These are phyloP conservation scores for Jackrogersella minutella DNA, from an alignment of 495 filamentous ascomycete genomes.

Conservation along the genomic window DNA sequence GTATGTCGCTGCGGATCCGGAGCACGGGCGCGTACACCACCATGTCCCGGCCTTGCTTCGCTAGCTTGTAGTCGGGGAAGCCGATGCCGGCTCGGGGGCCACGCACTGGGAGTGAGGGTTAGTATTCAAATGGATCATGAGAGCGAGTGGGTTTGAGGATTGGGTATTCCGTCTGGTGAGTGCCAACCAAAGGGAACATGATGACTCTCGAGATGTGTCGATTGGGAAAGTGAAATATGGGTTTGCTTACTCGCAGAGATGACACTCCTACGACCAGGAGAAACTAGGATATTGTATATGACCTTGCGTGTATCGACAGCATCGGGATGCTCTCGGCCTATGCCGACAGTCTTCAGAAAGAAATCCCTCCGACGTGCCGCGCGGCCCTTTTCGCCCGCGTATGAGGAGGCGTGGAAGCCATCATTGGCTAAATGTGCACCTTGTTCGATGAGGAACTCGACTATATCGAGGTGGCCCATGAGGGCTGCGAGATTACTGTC, in stretches of 20 bases:
- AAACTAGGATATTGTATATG: constrained; percentile 19
- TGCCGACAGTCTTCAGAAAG: constrained; percentile 2
- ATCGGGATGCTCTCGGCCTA: constrained; percentile 23
- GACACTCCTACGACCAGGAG: constrained; percentile 23
- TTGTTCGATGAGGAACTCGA: constrained; percentile 31
- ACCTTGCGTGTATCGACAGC: constrained; percentile 6
- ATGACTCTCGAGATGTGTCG: background rate
- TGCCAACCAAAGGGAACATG: too few relatives aligned
- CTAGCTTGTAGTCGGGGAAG: constrained; percentile 27
- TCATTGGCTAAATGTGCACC: constrained; percentile 24
- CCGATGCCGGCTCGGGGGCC: constrained; percentile 29
- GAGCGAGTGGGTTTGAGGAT: too few relatives aligned
- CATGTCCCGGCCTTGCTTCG: constrained; percentile 33
- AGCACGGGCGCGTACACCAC: constrained; percentile 28
- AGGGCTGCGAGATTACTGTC: constrained; percentile 34
- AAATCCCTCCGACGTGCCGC: constrained; percentile 20
- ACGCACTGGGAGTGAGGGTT: constrained; percentile 6
- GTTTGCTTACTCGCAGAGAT: constrained; percentile 16
- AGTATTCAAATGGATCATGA: background rate
- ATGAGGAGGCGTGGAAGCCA: constrained; percentile 22
- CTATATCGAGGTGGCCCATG: constrained; percentile 34
- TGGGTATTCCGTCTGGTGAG: too few relatives aligned
- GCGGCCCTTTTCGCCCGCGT: constrained; percentile 22
- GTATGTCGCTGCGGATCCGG: constrained; percentile 27
- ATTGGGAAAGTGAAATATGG: background rate